Base-by-base conservation (phyloP, 306 rosid species). In the Rosa persica region DNA sequence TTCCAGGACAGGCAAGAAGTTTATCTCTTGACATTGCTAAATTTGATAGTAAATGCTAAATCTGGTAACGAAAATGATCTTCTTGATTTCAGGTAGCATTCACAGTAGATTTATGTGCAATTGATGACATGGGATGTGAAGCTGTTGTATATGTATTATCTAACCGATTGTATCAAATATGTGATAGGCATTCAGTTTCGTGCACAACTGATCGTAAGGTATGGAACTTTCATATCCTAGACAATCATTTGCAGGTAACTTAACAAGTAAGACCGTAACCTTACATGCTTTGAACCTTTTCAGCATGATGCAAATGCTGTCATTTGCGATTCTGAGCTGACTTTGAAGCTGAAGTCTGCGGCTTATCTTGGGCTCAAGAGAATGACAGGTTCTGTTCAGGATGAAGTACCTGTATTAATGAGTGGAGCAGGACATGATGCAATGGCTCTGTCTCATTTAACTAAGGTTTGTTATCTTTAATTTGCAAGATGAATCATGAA, bases 351-450 rank as follows among this genome's bases (percentile, higher is more conserved):
- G 1, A 92, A 89, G 62, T 85, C 95, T 62, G 92, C 90, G 20
- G 90, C 97, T 48, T 87, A 82, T 55, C 78, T 93, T 13, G 97
- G 93, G 36, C 82, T 92, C 0, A 87, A 81, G 78, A 89, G 82
- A 75, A 88, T 89, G 92, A 86, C 85, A 16, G 89, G 88, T 73
- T 93, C 88, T 77, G 36, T 30, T 30, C 36, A 30, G 36, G 36
- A 30, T 30, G 36, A 30, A 30, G 36, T 30, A 30, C 36, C 36
- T 30, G 36, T 30, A 48, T 72, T 92, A 72, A 92, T 90, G 97
- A 94, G 97, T 79, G 95, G 97, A 68, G 97, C 98, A 34, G 97
- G 97, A 15, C 97, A 90, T 40, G 98, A 94, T 83, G 93, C 97
- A 23, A 94, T 94, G 98, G 97, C 97, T 55, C 88, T 92, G 81